phyloP scores from a whole-genome alignment of 2,329 filamentous ascomycete genomes.

The Alternaria brassicae region DNA sequence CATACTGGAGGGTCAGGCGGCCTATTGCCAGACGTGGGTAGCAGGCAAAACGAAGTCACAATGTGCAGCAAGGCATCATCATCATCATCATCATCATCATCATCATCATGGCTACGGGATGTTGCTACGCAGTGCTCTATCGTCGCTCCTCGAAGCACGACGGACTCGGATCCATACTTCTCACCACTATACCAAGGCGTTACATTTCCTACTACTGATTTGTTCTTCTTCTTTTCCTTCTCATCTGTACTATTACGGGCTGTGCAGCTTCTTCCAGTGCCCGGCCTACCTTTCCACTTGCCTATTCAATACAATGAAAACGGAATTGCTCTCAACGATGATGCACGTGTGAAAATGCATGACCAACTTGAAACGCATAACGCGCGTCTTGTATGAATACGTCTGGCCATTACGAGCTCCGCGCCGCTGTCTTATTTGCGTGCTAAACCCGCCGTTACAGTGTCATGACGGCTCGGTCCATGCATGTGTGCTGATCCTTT shows the following conservation, averaged over 20 bases:
- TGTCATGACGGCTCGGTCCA: background rate
- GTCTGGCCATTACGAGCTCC: background rate
- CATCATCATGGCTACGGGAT: background rate
- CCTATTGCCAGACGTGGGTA: background rate
- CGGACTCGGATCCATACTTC: background rate
- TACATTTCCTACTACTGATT: constrained; percentile 4
- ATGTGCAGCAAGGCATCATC: background rate
- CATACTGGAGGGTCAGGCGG: background rate
- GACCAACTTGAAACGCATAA: background rate
- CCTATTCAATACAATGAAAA: background rate
- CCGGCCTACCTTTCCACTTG: background rate
- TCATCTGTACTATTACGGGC: background rate
- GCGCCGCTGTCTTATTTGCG: background rate
- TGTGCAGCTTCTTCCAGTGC: background rate
- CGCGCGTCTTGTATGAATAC: background rate
- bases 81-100: too few species aligned
- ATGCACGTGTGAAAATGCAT: background rate
- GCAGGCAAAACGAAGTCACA: background rate
- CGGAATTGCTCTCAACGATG: background rate
- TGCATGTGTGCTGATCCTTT: background rate
- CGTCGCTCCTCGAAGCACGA: background rate
- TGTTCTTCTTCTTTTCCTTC: background rate
- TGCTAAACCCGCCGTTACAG: background rate
- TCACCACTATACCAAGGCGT: constrained; percentile 6
- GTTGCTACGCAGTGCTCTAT: background rate